These are phyloP conservation scores for Pythium volutum DNA, from an alignment of 352 stramenopile genomes.

Conservation along the genomic window DNA sequence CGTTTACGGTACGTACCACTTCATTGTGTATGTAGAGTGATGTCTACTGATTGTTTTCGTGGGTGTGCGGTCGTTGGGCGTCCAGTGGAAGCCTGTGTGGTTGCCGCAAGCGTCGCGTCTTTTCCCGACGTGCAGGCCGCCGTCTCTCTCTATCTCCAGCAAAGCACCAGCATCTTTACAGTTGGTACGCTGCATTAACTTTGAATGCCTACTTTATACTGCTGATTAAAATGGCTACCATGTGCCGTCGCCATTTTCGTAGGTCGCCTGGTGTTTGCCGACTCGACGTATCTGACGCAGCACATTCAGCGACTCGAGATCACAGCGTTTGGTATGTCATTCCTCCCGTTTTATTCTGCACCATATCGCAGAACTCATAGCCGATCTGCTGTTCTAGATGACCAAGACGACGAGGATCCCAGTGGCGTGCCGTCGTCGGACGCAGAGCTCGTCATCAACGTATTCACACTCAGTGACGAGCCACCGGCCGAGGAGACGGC, in stretches of 20 bases:
- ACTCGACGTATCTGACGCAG: slow-evolving; percentile 9
- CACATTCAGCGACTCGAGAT: slow-evolving; percentile 16
- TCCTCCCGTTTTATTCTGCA: too few species aligned
- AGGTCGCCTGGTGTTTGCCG: slow-evolving; percentile 7
- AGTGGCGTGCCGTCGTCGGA: slow-evolving; percentile 26
- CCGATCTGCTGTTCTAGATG: too few species aligned
- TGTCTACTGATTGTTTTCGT: neutral
- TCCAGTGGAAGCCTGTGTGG: slow-evolving; percentile 58
- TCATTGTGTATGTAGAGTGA: neutral
- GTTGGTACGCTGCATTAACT: slow-evolving; percentile 22
- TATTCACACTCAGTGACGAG: slow-evolving; percentile 79
- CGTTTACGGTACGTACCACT: slow-evolving; percentile 8
- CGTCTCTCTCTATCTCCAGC: slow-evolving; percentile 25
- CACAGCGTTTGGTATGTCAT: slow-evolving; percentile 18
- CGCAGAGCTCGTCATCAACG: slow-evolving; percentile 53
- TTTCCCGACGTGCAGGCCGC: slow-evolving; percentile 32
- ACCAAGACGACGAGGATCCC: neutral
- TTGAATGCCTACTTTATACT: neutral
- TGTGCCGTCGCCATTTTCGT: neutral
- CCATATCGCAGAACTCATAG: too few species aligned
- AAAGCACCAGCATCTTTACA: slow-evolving; percentile 23
- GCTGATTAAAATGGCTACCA: too few species aligned
- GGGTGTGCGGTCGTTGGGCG: neutral
- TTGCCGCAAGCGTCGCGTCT: slow-evolving; percentile 42
- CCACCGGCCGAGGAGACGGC: slow-evolving; percentile 61